Evolutionary conservation across 768 basidiomycete genomes (phyloP).

Genomic region (Hericium rajendrae): DNA sequence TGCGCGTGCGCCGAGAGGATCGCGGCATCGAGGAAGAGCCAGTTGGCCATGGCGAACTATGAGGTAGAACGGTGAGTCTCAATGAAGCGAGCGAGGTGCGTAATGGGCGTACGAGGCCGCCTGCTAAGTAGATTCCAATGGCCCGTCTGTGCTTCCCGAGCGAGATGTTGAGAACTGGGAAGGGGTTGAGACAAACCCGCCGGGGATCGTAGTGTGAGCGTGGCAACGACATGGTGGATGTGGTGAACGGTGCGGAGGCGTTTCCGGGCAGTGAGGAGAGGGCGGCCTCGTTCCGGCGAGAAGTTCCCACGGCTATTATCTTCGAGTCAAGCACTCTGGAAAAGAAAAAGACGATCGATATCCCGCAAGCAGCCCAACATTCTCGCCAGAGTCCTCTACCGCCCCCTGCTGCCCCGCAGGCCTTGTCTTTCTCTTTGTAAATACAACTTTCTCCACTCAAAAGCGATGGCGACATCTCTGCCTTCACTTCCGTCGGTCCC

Average conservation of each 20-base stretch:
- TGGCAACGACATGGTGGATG: conserved; percentile 46
- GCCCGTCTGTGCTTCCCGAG: conserved; percentile 73
- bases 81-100: neutral
- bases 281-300: too few relatives aligned
- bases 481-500: conserved; percentile 32
- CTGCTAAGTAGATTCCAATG: conserved; percentile 84
- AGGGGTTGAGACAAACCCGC: conserved; percentile 79
- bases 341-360: neutral
- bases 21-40: conserved; percentile 91
- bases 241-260: neutral
- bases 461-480: neutral
- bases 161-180: conserved; percentile 51
- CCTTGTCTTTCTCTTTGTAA: neutral
- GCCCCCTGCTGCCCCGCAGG: neutral
- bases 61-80: neutral
- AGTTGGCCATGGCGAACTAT: conserved; percentile 93
- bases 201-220: conserved; percentile 77
- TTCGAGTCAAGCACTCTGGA: neutral
- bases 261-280: too few relatives aligned
- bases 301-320: too few relatives aligned
- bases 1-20: conserved; percentile 83
- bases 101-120: conserved; percentile 65
- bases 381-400: neutral
- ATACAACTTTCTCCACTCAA: neutral
- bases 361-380: neutral